phyloP scores from a whole-genome alignment of 139 green algal genomes.

The Closterium sp. region DNA sequence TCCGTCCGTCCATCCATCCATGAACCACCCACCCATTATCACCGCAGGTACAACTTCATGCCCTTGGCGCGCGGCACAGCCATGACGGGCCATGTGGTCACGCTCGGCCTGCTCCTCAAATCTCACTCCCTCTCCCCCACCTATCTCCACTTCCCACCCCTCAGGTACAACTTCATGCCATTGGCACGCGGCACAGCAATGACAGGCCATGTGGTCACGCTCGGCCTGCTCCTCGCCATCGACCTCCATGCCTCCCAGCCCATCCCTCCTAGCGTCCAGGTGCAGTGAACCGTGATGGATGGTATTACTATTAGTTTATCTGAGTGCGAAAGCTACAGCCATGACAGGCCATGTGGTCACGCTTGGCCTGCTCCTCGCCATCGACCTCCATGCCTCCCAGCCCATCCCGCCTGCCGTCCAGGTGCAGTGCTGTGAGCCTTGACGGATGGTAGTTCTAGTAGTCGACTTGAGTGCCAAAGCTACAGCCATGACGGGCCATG shows the following conservation, averaged over 20 bases:
- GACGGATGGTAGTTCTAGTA: too few relatives aligned
- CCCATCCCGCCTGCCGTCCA: background rate
- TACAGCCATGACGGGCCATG: constrained; percentile 61
- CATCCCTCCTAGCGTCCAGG: too few relatives aligned
- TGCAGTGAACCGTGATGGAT: too few relatives aligned
- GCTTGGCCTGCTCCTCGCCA: constrained; percentile 53
- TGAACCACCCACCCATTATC: background rate
- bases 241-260: too few relatives aligned
- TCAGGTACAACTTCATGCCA: constrained; percentile 93
- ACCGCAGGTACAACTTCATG: constrained; percentile 87
- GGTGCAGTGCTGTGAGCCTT: background rate
- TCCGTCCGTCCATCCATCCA: background rate
- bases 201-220: background rate
- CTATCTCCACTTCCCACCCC: too few relatives aligned
- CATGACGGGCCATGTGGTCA: constrained; percentile 34
- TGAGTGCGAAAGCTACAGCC: too few relatives aligned
- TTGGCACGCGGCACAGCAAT: constrained; percentile 80
- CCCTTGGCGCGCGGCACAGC: constrained; percentile 81
- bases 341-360: too few relatives aligned
- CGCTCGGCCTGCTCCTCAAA: too few relatives aligned
- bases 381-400: constrained; percentile 53
- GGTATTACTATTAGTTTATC: too few relatives aligned
- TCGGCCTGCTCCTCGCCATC: too few relatives aligned
- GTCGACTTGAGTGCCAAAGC: too few relatives aligned
- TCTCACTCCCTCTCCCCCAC: too few relatives aligned